Conservation (phyloP, 2,329 filamentous ascomycete species). For the Aspergillus candidus region DNA sequence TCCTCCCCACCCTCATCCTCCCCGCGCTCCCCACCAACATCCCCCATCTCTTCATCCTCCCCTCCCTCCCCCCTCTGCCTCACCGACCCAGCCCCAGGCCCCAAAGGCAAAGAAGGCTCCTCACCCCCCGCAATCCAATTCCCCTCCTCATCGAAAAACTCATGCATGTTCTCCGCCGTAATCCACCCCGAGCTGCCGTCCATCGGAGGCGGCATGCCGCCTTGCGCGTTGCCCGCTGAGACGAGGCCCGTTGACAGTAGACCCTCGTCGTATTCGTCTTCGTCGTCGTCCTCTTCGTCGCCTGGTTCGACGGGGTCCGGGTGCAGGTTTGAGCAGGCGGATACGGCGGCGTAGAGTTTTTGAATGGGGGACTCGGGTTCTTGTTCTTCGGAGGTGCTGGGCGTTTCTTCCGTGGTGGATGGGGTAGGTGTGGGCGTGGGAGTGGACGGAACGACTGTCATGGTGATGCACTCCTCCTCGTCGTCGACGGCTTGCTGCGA, state of each 20-base stretch:
- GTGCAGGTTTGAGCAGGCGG: conserved; percentile 45
- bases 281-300: conserved; percentile 32
- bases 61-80: conserved; percentile 53
- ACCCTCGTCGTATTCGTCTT: conserved; percentile 7
- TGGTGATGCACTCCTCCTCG: conserved; percentile 37
- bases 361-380: conserved; percentile 33
- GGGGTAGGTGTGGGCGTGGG: conserved; percentile 8
- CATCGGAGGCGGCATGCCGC: conserved; percentile 42
- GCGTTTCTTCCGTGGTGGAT: conserved; percentile 15
- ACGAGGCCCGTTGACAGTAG: conserved; percentile 36
- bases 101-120: conserved; percentile 32
- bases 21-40: conserved; percentile 38
- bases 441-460: conserved; percentile 38
- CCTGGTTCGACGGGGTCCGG: conserved; percentile 38
- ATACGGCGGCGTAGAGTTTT: conserved; percentile 41
- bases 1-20: conserved; percentile 37
- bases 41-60: conserved; percentile 39
- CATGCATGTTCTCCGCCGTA: conserved; percentile 81
- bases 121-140: conserved; percentile 62
- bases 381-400: conserved; percentile 17
- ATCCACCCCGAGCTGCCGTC: conserved; percentile 52
- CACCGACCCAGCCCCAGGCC: conserved; percentile 60
- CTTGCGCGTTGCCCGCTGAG: conserved; percentile 28
- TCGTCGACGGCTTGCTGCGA: conserved; percentile 23
- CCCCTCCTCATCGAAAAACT: conserved; percentile 75